Evolutionary conservation across 306 rosid genomes (phyloP).

Genomic region (Begonia fuchsioides): DNA sequence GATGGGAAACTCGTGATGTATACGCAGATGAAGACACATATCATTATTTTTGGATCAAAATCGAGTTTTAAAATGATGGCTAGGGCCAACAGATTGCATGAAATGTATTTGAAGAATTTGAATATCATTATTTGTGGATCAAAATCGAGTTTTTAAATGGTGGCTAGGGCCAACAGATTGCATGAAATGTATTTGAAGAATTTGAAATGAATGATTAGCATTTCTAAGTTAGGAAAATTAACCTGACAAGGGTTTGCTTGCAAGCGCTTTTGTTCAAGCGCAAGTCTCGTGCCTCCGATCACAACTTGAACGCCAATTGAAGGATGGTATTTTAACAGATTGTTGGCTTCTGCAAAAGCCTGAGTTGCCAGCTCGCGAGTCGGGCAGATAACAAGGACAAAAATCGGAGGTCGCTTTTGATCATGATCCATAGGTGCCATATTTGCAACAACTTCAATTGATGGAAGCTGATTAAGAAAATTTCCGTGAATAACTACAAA

Average conservation of each 20-base stretch:
- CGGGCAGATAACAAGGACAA: slow-evolving; percentile 87
- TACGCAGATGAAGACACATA: not conserved
- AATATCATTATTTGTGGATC: not conserved
- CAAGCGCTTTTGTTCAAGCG: slow-evolving; percentile 78
- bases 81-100: no score
- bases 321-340: slow-evolving; percentile 69
- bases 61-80: no score
- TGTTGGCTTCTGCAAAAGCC: slow-evolving; percentile 78
- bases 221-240: slow-evolving; percentile 9
- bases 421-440: slow-evolving; percentile 43
- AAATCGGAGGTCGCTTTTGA: slow-evolving; percentile 65
- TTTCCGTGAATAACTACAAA: not conserved
- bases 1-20: slow-evolving; percentile 5
- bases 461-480: slow-evolving; percentile 67
- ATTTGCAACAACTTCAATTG: slow-evolving; percentile 72
- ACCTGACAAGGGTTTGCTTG: slow-evolving; percentile 94
- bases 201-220: not conserved
- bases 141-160: no score
- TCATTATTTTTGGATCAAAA: no score
- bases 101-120: not conserved
- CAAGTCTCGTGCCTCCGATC: slow-evolving; percentile 87
- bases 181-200: not conserved
- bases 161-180: no score
- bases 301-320: slow-evolving; percentile 88
- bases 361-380: slow-evolving; percentile 92